Evolutionary conservation across 768 basidiomycete genomes (phyloP).

Genomic region (Mycena venus): DNA sequence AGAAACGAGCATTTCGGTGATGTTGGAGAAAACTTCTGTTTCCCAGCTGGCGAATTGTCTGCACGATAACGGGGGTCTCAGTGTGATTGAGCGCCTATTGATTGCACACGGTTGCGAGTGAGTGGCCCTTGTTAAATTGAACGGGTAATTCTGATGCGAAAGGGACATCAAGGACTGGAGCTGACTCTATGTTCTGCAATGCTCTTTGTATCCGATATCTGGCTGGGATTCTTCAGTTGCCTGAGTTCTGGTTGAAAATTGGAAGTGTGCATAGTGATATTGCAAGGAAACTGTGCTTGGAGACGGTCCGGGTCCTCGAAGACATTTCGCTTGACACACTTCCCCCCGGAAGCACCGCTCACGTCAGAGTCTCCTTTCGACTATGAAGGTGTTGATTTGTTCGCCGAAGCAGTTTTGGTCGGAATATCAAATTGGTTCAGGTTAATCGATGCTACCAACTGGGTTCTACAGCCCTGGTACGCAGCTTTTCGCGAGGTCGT

Average conservation of each 20-base stretch:
- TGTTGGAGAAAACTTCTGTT: not conserved
- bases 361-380: not conserved
- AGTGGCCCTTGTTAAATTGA: not conserved
- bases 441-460: not conserved
- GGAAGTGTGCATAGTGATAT: not conserved
- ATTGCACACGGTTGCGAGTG: not conserved
- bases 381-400: conserved; percentile 1
- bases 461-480: not conserved
- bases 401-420: not conserved
- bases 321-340: conserved; percentile 3
- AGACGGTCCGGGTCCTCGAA: not conserved
- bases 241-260: not conserved
- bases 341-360: not conserved
- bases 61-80: not conserved
- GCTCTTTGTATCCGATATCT: conserved; percentile 5
- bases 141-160: no score
- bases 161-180: not conserved
- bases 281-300: not conserved
- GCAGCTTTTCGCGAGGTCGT: not conserved
- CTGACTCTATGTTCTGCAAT: not conserved
- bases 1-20: not conserved
- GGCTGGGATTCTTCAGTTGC: not conserved
- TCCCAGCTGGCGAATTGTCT: not conserved
- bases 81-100: not conserved
- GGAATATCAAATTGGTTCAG: not conserved